These are phyloP conservation scores for Naganishia vishniacii DNA, from an alignment of 768 basidiomycete species.

Conservation along the genomic window DNA sequence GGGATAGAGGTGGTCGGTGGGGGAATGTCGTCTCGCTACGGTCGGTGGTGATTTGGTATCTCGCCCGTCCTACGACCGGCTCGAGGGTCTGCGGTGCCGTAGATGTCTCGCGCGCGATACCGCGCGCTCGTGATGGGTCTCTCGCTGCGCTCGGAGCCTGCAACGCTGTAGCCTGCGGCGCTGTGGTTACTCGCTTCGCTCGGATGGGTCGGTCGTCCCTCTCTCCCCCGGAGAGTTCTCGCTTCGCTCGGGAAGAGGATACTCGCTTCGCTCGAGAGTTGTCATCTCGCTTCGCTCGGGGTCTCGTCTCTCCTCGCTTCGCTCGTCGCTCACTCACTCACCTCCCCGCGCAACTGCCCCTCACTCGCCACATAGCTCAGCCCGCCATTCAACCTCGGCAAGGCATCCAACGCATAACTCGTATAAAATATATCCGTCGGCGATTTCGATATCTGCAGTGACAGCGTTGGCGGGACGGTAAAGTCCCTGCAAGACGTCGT, in stretches of 20 bases:
- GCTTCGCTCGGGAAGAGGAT: neutral
- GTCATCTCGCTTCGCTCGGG: neutral
- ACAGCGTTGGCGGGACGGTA: constrained; percentile 73
- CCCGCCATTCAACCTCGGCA: constrained; percentile 87
- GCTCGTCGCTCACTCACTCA: constrained; percentile 49
- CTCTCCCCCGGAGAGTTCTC: too few species aligned
- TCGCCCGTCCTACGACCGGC: neutral
- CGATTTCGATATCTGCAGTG: constrained; percentile 65
- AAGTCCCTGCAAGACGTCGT: constrained; percentile 58
- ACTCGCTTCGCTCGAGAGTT: neutral
- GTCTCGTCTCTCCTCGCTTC: constrained; percentile 57
- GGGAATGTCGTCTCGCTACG: neutral
- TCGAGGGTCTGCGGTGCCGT: too few species aligned
- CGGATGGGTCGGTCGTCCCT: neutral
- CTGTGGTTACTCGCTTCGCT: neutral
- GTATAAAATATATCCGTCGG: constrained; percentile 84
- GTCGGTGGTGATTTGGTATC: neutral
- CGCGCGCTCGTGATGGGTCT: too few species aligned
- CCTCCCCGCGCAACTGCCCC: too few species aligned
- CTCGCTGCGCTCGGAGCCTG: neutral
- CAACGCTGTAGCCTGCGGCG: too few species aligned
- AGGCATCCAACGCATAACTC: constrained; percentile 83
- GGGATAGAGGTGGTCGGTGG: too few species aligned
- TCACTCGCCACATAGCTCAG: constrained; percentile 87
- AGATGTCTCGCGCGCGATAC: too few species aligned